These are phyloP conservation scores for Fraxinus albicans DNA, from an alignment of 305 asterid species.

Conservation along the genomic window DNA sequence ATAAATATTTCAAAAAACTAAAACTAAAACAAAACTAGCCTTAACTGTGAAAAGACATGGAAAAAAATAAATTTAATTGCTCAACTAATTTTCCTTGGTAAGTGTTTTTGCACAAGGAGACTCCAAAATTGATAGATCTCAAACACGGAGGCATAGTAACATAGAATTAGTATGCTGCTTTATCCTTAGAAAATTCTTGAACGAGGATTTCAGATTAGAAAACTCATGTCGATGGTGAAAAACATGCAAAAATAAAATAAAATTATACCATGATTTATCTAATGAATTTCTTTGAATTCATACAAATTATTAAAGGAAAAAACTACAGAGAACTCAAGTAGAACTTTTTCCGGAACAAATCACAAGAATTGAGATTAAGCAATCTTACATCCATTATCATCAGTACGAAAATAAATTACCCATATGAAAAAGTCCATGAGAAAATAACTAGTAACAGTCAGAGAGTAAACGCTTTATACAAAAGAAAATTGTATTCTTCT, in stretches of 20 bases:
- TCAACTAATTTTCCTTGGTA: not conserved
- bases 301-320: constrained; percentile 13
- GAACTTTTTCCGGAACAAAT: constrained; percentile 18
- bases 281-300: not conserved
- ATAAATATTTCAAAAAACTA: not conserved
- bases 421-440: not conserved
- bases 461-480: not conserved
- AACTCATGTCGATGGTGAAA: not conserved
- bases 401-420: not conserved
- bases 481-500: not conserved
- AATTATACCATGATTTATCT: not conserved
- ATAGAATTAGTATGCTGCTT: not conserved
- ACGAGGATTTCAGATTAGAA: not conserved
- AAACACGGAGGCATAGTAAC: not conserved
- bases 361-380: constrained; percentile 33
- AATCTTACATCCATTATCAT: not conserved
- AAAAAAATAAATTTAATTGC: not conserved
- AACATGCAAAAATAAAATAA: not conserved
- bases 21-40: constrained; percentile 17
- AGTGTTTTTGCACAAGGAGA: too few species aligned
- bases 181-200: not conserved
- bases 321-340: not conserved
- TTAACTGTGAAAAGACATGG: constrained; percentile 18
- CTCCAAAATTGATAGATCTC: not conserved
- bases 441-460: not conserved